Percentiles rank a stretch among this genome's conserved stretches.
These are phyloP conservation scores for Fraxinus dipetala DNA, from an alignment of 305 asterid species.

Conservation along the genomic window DNA sequence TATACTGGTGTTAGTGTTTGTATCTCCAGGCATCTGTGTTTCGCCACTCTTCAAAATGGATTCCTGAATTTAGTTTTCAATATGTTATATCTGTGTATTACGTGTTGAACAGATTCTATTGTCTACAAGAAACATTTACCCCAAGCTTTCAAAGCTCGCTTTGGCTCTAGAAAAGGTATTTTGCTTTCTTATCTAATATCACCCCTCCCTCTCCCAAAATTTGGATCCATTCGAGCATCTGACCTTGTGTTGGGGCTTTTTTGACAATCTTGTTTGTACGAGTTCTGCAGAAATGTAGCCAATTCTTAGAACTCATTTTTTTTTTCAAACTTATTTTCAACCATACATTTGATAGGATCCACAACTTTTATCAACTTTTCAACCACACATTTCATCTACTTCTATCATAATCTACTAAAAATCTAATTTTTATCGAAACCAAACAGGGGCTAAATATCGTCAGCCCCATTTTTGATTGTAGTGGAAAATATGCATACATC, in stretches of 20 bases:
- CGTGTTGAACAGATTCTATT: constrained; percentile 62
- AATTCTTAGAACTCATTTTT: no score
- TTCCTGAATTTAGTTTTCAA: not conserved
- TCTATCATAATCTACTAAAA: no score
- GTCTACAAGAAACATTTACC: constrained; percentile 72
- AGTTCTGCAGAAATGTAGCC: not conserved
- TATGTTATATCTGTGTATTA: constrained; percentile 9
- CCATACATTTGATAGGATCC: no score
- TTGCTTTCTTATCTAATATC: not conserved
- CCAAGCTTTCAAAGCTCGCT: constrained; percentile 72
- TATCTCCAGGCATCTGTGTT: not conserved
- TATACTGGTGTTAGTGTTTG: not conserved
- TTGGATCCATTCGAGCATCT: not conserved
- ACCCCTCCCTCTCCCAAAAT: not conserved
- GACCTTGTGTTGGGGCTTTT: not conserved
- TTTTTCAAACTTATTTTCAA: no score
- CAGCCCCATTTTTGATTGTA: not conserved
- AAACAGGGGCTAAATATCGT: not conserved
- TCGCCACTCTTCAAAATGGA: not conserved
- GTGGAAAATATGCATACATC: not conserved
- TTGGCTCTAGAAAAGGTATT: constrained; percentile 93
- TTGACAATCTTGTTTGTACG: not conserved
- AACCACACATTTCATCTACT: no score
- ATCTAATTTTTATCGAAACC: no score
- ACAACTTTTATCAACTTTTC: no score